phyloP scores from a whole-genome alignment of 1,284 basidiomycete genomes.

The Cutaneotrichosporon sp. region DNA sequence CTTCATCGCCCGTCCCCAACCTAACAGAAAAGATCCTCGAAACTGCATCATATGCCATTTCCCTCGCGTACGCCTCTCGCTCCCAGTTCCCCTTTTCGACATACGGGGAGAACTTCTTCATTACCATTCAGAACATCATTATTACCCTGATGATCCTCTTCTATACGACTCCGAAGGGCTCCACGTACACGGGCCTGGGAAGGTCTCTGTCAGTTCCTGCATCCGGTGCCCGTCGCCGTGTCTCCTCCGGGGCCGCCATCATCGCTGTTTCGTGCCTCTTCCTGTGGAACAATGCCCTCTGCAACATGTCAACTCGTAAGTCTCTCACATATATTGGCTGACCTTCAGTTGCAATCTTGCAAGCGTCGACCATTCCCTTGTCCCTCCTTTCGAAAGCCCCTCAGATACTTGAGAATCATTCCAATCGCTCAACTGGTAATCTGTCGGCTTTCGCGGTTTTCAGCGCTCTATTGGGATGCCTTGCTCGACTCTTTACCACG shows the following conservation, averaged over 20 bases:
- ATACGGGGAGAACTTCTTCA: constrained; percentile 88
- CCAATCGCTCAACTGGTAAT: constrained; percentile 73
- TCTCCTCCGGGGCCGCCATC: constrained; percentile 45
- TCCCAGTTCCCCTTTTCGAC: constrained; percentile 87
- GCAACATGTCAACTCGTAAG: constrained; percentile 37
- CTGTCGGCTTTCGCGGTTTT: constrained; percentile 83
- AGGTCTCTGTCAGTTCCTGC: constrained; percentile 2
- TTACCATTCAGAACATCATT: constrained; percentile 74
- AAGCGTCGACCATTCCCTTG: constrained; percentile 74
- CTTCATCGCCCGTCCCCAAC: too few relatives aligned
- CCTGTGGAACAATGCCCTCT: constrained; percentile 51
- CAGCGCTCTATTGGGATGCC: constrained; percentile 69
- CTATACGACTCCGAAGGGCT: constrained; percentile 37
- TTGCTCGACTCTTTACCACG: constrained; percentile 85
- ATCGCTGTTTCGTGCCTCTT: constrained; percentile 50
- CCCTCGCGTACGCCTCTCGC: constrained; percentile 75
- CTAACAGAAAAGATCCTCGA: constrained; percentile 55
- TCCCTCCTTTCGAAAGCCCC: constrained; percentile 80
- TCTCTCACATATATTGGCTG: background rate
- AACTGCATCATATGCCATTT: constrained; percentile 80
- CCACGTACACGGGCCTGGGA: constrained; percentile 9
- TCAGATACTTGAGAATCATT: constrained; percentile 73
- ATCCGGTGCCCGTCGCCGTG: background rate
- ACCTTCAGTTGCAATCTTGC: constrained; percentile 55
- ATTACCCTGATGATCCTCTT: constrained; percentile 75